These are phyloP conservation scores for Coix lacrymajobi DNA, from an alignment of 176 grass and related monocot species.

Conservation along the genomic window DNA sequence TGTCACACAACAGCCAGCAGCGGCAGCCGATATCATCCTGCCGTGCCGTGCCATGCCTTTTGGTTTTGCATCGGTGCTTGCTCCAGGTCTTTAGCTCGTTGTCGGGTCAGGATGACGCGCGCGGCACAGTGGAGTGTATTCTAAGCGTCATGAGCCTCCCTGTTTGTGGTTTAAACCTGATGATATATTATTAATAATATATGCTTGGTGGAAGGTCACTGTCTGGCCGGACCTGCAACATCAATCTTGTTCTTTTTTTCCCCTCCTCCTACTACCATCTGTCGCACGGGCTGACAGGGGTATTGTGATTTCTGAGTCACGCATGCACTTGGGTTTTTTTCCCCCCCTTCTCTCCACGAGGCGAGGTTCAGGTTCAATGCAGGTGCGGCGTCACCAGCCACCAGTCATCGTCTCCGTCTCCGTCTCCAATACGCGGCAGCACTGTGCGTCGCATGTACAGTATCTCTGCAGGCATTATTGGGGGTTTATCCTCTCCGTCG, in stretches of 20 bases:
- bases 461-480: neutral
- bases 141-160: neutral
- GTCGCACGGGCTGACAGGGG: neutral
- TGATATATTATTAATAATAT: neutral
- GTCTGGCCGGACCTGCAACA: slow-evolving; percentile 20
- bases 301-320: slow-evolving; percentile 15
- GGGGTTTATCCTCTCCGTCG: neutral
- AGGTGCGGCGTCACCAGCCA: neutral
- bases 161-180: slow-evolving; percentile 16
- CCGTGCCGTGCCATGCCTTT: neutral
- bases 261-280: neutral
- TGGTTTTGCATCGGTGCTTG: neutral
- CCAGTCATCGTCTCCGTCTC: neutral
- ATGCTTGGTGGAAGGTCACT: slow-evolving; percentile 25
- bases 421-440: neutral
- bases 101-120: neutral
- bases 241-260: neutral
- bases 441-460: neutral
- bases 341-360: too few species aligned
- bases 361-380: neutral
- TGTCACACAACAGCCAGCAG: neutral
- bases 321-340: slow-evolving; percentile 3
- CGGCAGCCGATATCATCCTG: neutral
- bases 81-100: too few species aligned
- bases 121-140: neutral